Conservation (phyloP, 441 rosid genomes). For the Euphorbia corollata region DNA sequence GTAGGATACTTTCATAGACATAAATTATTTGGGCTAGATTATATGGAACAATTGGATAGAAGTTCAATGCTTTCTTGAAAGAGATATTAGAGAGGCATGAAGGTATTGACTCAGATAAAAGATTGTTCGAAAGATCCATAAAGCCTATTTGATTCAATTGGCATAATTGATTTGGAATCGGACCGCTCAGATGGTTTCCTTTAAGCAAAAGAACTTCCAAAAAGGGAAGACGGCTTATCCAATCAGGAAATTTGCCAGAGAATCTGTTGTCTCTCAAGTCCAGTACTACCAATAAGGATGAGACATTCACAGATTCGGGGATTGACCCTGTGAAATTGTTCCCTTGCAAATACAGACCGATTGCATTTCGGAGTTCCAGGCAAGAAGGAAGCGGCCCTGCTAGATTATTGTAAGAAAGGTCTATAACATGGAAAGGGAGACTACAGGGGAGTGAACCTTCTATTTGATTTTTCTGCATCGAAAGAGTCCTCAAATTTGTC, state of each 20-base stretch:
- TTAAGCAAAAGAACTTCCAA: slow-evolving; percentile 1
- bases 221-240: not conserved
- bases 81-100: slow-evolving; percentile 15
- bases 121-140: slow-evolving; percentile 23
- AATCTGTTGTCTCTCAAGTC: no score
- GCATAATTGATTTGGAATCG: slow-evolving; percentile 11
- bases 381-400: no score
- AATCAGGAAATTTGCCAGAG: slow-evolving; percentile 1
- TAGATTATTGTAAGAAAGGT: no score
- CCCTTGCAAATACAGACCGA: no score
- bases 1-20: not conserved
- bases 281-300: no score
- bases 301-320: no score
- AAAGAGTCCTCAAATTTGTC: no score
- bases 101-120: slow-evolving; percentile 19
- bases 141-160: slow-evolving; percentile 15
- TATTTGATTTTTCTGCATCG: no score
- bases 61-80: not conserved
- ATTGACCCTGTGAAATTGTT: no score
- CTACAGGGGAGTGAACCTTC: no score
- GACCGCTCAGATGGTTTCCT: slow-evolving; percentile 5
- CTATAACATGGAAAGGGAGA: no score
- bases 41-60: not conserved
- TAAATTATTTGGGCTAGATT: not conserved
- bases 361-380: no score